These are phyloP conservation scores for Rhinocladiella mackenziei DNA, from an alignment of 2,329 filamentous ascomycete species.

Conservation along the genomic window DNA sequence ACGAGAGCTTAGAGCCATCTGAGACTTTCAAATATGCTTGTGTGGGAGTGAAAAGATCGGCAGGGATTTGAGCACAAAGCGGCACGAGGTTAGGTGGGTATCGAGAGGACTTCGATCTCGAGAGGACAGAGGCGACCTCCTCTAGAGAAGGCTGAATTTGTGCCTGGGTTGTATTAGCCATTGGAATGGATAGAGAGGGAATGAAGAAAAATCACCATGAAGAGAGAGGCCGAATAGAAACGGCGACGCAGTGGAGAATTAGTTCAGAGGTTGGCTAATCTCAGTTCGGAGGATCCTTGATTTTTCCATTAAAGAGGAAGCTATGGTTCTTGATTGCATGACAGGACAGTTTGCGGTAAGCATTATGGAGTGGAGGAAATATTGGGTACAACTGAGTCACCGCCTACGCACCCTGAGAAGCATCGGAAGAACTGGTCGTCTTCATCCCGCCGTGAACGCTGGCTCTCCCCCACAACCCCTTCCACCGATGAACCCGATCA, in stretches of 20 bases:
- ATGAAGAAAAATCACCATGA: conserved; percentile 1
- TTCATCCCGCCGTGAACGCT: too few species aligned
- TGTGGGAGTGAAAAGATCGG: conserved; percentile 91
- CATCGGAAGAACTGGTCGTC: too few species aligned
- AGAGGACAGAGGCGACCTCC: conserved; percentile 55
- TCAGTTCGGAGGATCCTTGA: too few species aligned
- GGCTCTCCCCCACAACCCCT: conserved; percentile 3
- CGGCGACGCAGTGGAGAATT: too few species aligned
- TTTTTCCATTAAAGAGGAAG: too few species aligned
- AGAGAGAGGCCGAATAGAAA: neutral
- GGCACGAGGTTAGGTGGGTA: conserved; percentile 74
- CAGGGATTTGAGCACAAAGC: conserved; percentile 77
- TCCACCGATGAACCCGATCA: too few species aligned
- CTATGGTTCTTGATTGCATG: too few species aligned
- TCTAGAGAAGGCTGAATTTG: conserved; percentile 59
- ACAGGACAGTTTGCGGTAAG: too few species aligned
- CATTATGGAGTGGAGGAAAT: too few species aligned
- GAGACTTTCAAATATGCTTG: conserved; percentile 77
- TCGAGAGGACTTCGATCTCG: conserved; percentile 47
- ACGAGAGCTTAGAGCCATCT: conserved; percentile 67
- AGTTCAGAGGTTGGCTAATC: too few species aligned
- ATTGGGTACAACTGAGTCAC: conserved; percentile 11
- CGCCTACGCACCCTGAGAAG: neutral
- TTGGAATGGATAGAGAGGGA: conserved; percentile 2
- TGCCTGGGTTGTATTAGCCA: conserved; percentile 35